Conservation (phyloP, 2,329 filamentous ascomycete species). For the Aspergillus quadricinctus region DNA sequence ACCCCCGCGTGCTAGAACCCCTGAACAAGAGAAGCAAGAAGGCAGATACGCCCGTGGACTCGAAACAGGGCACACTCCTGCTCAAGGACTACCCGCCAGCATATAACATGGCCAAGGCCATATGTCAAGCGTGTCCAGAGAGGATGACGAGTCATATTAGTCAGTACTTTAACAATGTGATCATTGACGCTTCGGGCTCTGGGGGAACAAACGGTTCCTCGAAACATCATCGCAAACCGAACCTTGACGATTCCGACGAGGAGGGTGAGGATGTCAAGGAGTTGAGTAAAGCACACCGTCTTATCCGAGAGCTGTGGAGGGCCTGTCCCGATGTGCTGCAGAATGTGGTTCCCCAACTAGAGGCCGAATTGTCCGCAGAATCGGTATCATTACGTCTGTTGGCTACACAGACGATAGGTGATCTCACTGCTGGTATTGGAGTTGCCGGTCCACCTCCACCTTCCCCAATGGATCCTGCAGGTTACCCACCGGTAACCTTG, state of each 20-base stretch:
- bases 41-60: conserved; percentile 56
- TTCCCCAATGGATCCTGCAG: conserved; percentile 69
- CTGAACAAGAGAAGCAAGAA: conserved; percentile 56
- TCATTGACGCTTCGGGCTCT: conserved; percentile 74
- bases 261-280: conserved; percentile 83
- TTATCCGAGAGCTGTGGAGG: conserved; percentile 90
- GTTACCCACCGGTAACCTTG: conserved; percentile 64
- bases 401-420: conserved; percentile 89
- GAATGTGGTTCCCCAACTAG: conserved; percentile 90
- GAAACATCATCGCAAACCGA: conserved; percentile 43
- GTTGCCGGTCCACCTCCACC: conserved; percentile 78
- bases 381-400: conserved; percentile 80
- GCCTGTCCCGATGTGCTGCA: conserved; percentile 82
- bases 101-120: conserved; percentile 92
- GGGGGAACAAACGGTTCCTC: conserved; percentile 50
- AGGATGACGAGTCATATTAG: conserved; percentile 94
- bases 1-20: conserved; percentile 54
- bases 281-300: conserved; percentile 79
- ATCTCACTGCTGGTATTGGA: conserved; percentile 90
- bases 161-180: conserved; percentile 95
- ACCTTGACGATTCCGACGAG: conserved; percentile 60
- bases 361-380: conserved; percentile 86
- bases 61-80: conserved; percentile 76
- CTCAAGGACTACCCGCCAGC: conserved; percentile 84
- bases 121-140: conserved; percentile 83